Percentiles rank a stretch among this genome's conserved stretches.
Conservation (phyloP, 176 grass and related monocot genomes). For the Aegilops sharonensis region DNA sequence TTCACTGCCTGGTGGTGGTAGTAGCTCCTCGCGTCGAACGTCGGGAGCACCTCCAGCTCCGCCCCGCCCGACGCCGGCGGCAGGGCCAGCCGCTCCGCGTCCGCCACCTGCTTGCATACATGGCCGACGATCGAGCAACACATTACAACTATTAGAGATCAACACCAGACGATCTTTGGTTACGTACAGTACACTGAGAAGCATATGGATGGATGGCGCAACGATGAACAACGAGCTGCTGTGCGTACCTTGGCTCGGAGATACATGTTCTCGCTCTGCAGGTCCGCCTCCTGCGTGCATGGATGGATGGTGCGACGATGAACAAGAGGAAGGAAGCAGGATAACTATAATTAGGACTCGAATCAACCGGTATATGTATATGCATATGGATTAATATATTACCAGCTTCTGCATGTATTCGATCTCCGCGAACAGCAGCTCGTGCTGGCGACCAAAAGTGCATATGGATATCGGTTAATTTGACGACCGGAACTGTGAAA, state of each 20-base stretch:
- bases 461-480: neutral
- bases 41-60: slow-evolving; percentile 18
- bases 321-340: neutral
- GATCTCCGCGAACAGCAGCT: slow-evolving; percentile 10
- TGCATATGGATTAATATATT: neutral
- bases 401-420: slow-evolving; percentile 15
- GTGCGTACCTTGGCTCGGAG: slow-evolving; percentile 8
- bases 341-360: neutral
- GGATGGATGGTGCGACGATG: neutral
- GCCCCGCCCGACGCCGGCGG: neutral
- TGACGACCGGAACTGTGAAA: neutral
- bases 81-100: neutral
- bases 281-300: neutral
- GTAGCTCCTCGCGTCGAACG: slow-evolving; percentile 12
- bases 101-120: slow-evolving; percentile 10
- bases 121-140: too few relatives aligned
- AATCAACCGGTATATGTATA: neutral
- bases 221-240: too few relatives aligned
- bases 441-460: neutral
- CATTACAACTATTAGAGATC: neutral
- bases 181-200: neutral
- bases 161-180: neutral
- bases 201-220: too few relatives aligned
- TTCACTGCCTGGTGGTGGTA: neutral
- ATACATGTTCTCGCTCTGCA: slow-evolving; percentile 18